Evolutionary conservation across 2,329 filamentous ascomycete species (phyloP).

Genomic region (Calonectria henricotiae): DNA sequence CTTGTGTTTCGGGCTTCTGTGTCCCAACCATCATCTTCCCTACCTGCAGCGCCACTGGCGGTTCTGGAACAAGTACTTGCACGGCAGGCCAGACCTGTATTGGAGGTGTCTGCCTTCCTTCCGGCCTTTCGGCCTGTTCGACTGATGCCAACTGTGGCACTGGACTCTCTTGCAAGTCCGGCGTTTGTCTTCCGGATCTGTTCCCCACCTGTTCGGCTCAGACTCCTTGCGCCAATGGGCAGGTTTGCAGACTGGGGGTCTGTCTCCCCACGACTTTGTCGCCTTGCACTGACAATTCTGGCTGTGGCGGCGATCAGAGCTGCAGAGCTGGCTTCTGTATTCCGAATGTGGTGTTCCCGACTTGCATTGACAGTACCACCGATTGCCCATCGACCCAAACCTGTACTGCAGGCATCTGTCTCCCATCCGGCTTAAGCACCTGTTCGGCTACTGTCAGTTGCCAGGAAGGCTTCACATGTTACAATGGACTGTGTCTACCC

Average conservation of each 20-base stretch:
- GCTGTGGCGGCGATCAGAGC: not conserved
- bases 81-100: constrained; percentile 16
- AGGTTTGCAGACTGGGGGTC: constrained; percentile 19
- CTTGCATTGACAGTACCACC: constrained; percentile 3
- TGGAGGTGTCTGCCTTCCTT: constrained; percentile 18
- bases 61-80: not conserved
- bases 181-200: constrained; percentile 1
- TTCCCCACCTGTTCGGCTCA: not conserved
- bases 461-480: not conserved
- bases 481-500: constrained; percentile 1
- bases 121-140: not conserved
- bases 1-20: constrained; percentile 18
- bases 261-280: constrained; percentile 14
- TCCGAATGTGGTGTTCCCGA: constrained; percentile 10
- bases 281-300: not conserved
- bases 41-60: not conserved
- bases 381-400: constrained; percentile 2
- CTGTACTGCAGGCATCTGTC: constrained; percentile 13
- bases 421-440: not conserved
- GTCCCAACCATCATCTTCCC: constrained; percentile 8
- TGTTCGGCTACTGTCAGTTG: not conserved
- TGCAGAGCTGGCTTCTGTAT: constrained; percentile 29
- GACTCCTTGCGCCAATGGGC: not conserved
- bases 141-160: not conserved
- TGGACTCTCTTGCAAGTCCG: constrained; percentile 13